phyloP scores from a whole-genome alignment of 768 basidiomycete genomes.

The Daedaleopsis sinensis region DNA sequence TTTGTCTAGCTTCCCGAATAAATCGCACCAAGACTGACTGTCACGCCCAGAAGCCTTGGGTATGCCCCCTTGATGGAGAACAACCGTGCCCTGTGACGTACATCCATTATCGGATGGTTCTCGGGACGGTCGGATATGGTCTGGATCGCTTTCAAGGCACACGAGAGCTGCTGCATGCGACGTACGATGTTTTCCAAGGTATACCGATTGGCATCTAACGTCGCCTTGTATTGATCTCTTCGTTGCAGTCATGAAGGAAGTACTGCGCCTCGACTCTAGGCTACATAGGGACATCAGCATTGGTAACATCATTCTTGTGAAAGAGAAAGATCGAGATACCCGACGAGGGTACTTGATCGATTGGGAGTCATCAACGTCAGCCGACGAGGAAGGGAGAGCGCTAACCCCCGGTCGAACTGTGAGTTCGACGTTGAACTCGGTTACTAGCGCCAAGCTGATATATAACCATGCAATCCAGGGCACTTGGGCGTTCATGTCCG shows the following conservation, averaged over 20 bases:
- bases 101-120: conserved; percentile 8
- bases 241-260: neutral
- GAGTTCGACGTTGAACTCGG: neutral
- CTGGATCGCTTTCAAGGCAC: neutral
- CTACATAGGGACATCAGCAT: conserved; percentile 7
- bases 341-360: conserved; percentile 10
- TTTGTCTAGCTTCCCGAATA: too few relatives aligned
- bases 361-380: conserved; percentile 7
- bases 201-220: too few relatives aligned
- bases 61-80: neutral
- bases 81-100: neutral
- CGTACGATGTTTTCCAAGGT: conserved; percentile 10
- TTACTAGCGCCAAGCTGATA: neutral
- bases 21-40: neutral
- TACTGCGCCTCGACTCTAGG: neutral
- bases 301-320: conserved; percentile 5
- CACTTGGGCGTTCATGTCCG: conserved; percentile 8
- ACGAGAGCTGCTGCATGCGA: conserved; percentile 6
- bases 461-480: too few relatives aligned
- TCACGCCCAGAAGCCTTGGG: neutral
- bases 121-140: neutral
- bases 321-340: neutral
- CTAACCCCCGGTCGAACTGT: neutral
- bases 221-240: neutral
- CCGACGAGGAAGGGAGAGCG: neutral